These are phyloP conservation scores for Chalciporus sphaerocephalus DNA, from an alignment of 768 basidiomycete species.

Conservation along the genomic window DNA sequence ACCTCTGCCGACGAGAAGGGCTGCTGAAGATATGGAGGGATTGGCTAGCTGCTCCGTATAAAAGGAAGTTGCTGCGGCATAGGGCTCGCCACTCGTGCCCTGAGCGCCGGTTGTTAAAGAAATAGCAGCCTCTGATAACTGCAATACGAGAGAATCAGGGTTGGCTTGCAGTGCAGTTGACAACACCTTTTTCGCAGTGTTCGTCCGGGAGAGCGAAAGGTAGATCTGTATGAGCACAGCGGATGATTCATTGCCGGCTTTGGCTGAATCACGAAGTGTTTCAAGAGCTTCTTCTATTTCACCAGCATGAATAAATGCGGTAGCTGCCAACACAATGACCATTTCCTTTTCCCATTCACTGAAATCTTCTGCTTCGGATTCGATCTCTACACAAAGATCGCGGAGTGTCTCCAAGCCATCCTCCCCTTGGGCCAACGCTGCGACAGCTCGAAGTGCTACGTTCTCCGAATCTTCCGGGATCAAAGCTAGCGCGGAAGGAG, in stretches of 20 bases:
- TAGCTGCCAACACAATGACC: slow-evolving; percentile 80
- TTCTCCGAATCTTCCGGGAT: slow-evolving; percentile 57
- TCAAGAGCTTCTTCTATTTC: slow-evolving; percentile 92
- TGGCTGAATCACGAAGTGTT: slow-evolving; percentile 67
- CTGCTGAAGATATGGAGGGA: slow-evolving; percentile 69
- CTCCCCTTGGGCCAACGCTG: slow-evolving; percentile 62
- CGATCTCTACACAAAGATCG: slow-evolving; percentile 82
- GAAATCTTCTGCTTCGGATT: slow-evolving; percentile 62
- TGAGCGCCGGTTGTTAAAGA: slow-evolving; percentile 73
- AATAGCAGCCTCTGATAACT: slow-evolving; percentile 82
- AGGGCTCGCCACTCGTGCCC: slow-evolving; percentile 43
- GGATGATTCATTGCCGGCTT: slow-evolving; percentile 85
- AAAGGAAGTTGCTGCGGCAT: slow-evolving; percentile 49
- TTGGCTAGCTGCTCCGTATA: slow-evolving; percentile 83
- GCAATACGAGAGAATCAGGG: slow-evolving; percentile 85
- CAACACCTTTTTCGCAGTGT: slow-evolving; percentile 83
- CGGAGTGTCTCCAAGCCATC: slow-evolving; percentile 75
- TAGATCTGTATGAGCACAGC: slow-evolving; percentile 82
- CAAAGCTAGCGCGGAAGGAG: slow-evolving; percentile 52
- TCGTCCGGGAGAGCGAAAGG: slow-evolving; percentile 83
- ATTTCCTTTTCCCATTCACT: slow-evolving; percentile 65
- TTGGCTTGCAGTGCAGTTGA: slow-evolving; percentile 80
- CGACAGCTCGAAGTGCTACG: slow-evolving; percentile 64
- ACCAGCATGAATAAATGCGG: slow-evolving; percentile 76
- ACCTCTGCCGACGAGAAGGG: slow-evolving; percentile 74